Conservation (phyloP, 2,329 filamentous ascomycete genomes). For the Diaporthe vaccinii region DNA sequence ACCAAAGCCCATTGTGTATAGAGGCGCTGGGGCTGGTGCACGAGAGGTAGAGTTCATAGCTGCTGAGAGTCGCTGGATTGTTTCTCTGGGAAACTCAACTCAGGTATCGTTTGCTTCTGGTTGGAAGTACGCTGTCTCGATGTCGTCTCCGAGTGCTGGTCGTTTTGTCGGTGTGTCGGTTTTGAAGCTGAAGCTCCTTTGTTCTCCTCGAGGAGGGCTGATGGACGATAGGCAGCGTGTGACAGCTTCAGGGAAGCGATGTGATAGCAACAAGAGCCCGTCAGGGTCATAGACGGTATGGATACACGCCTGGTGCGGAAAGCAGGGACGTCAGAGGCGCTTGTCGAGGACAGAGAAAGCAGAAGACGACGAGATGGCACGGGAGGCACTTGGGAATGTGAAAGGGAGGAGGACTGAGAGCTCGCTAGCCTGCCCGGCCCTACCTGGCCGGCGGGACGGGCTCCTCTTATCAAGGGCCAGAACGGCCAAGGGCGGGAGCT, state of each 20-base stretch:
- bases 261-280: neutral
- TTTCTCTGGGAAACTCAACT: neutral
- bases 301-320: conserved; percentile 30
- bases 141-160: neutral
- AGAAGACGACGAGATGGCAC: conserved; percentile 2
- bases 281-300: neutral
- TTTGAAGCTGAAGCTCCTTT: conserved; percentile 6
- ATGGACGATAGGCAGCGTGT: neutral
- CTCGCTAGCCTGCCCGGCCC: conserved; percentile 29
- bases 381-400: neutral
- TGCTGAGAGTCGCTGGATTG: neutral
- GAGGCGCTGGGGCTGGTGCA: conserved; percentile 37
- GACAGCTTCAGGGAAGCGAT: conserved; percentile 26
- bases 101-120: neutral
- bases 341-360: conserved; percentile 18
- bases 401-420: conserved; percentile 25
- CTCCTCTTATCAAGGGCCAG: conserved; percentile 25
- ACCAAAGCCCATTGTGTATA: conserved; percentile 36
- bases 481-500: conserved; percentile 31
- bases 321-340: conserved; percentile 22
- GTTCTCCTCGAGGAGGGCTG: neutral
- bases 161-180: neutral
- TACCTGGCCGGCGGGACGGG: conserved; percentile 1
- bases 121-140: neutral
- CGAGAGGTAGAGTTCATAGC: conserved; percentile 40